These are phyloP conservation scores for Vinca minor DNA, from an alignment of 257 asterid genomes.

Conservation along the genomic window DNA sequence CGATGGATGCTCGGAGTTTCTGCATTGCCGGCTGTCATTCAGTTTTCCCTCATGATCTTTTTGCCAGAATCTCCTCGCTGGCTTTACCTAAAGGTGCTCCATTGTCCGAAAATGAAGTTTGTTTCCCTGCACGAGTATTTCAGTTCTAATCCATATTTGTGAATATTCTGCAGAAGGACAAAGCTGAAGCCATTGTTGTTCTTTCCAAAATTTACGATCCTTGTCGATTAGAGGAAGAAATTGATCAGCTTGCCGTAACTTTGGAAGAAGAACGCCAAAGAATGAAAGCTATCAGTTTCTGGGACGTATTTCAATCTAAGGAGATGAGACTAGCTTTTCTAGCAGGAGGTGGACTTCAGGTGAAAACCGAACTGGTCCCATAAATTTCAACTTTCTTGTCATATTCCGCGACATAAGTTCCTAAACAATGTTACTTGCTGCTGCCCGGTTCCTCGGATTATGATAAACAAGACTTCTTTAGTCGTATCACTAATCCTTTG, in stretches of 20 bases:
- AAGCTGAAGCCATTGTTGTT: constrained; percentile 65
- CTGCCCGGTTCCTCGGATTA: too few species aligned
- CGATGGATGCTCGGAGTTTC: constrained; percentile 99
- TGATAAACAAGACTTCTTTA: too few species aligned
- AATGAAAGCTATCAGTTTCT: constrained; percentile 39
- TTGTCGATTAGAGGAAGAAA: constrained; percentile 62
- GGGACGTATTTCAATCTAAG: constrained; percentile 58
- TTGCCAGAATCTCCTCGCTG: constrained; percentile 96
- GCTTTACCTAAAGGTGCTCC: constrained; percentile 73
- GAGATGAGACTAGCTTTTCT: constrained; percentile 79
- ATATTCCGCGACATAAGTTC: neutral
- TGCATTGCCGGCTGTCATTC: constrained; percentile 70
- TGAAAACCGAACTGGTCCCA: constrained; percentile 6
- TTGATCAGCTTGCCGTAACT: constrained; percentile 70
- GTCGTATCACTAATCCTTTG: neutral
- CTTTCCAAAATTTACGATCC: constrained; percentile 87
- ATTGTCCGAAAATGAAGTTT: too few species aligned
- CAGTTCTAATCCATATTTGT: neutral
- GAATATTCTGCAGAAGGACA: constrained; percentile 52
- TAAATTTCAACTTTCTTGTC: neutral
- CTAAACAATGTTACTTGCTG: too few species aligned
- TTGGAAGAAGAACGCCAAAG: constrained; percentile 67
- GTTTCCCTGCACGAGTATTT: neutral
- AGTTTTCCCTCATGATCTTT: constrained; percentile 70
- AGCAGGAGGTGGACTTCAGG: constrained; percentile 95